phyloP scores from a whole-genome alignment of 148 eudicot genomes.

The Spergularia marina region DNA sequence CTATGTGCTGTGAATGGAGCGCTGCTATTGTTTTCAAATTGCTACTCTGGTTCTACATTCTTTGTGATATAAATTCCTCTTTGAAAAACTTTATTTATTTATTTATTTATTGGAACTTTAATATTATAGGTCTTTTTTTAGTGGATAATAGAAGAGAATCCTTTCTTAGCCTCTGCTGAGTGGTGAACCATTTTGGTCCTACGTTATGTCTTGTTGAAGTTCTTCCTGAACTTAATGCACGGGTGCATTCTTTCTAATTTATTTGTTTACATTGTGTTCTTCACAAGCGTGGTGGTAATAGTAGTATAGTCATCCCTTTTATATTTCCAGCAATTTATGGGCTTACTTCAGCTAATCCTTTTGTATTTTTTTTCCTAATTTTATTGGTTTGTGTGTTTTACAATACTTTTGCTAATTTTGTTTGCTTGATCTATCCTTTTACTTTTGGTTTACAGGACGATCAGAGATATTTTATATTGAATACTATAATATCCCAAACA shows the following conservation, averaged over 20 bases:
- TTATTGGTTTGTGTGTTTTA: neutral
- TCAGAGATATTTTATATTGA: constrained; percentile 58
- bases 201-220: too few relatives aligned
- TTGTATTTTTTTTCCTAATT: neutral
- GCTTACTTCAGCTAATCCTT: neutral
- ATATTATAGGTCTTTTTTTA: too few relatives aligned
- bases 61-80: too few relatives aligned
- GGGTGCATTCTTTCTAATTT: neutral
- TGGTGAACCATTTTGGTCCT: too few relatives aligned
- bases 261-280: neutral
- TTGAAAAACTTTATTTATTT: too few relatives aligned
- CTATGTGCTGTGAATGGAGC: too few relatives aligned
- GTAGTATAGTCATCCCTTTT: neutral
- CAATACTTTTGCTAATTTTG: neutral
- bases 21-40: too few relatives aligned
- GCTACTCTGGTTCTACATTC: too few relatives aligned
- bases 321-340: neutral
- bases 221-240: neutral
- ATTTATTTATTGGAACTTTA: too few relatives aligned
- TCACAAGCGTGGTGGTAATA: neutral
- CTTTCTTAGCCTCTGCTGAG: too few relatives aligned
- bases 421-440: constrained; percentile 5
- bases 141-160: too few relatives aligned
- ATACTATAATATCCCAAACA: constrained; percentile 52
- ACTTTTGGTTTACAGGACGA: constrained; percentile 53